Evolutionary conservation across 306 rosid species (phyloP).

Genomic region (Dalbergia oliveri): DNA sequence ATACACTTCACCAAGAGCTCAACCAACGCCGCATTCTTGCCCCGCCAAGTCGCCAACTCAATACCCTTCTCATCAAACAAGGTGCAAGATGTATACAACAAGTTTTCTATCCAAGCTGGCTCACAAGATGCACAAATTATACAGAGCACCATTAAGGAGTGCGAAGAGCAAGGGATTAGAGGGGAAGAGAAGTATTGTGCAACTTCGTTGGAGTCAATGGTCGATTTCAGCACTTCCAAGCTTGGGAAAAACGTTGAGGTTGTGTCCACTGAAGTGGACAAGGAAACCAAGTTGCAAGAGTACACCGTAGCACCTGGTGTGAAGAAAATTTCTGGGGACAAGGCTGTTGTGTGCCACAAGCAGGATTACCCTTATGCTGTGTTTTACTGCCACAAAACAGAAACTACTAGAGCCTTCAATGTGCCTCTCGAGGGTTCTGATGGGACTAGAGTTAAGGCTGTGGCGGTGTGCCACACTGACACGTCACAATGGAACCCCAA

Average conservation of each 20-base stretch:
- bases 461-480: slow-evolving; percentile 79
- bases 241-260: slow-evolving; percentile 64
- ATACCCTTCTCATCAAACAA: slow-evolving; percentile 76
- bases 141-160: slow-evolving; percentile 61
- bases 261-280: slow-evolving; percentile 67
- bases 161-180: slow-evolving; percentile 52
- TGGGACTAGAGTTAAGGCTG: slow-evolving; percentile 67
- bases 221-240: slow-evolving; percentile 74
- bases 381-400: slow-evolving; percentile 75
- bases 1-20: slow-evolving; percentile 60
- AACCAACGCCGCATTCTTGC: slow-evolving; percentile 51
- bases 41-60: slow-evolving; percentile 56
- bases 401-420: slow-evolving; percentile 50
- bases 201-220: slow-evolving; percentile 88
- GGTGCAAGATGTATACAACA: slow-evolving; percentile 46
- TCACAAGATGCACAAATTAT: slow-evolving; percentile 60
- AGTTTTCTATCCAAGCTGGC: slow-evolving; percentile 53
- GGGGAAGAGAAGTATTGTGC: slow-evolving; percentile 88
- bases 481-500: slow-evolving; percentile 86
- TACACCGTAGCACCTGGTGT: slow-evolving; percentile 54
- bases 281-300: slow-evolving; percentile 51
- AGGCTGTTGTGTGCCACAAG: slow-evolving; percentile 76
- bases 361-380: slow-evolving; percentile 77
- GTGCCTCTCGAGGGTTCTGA: slow-evolving; percentile 67
- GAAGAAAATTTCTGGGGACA: slow-evolving; percentile 53